Evolutionary conservation across 78 protist genomes (phyloP), one percentile per base, ranked within the genome.

Genomic region (Dictyostelium firmibasis): DNA sequence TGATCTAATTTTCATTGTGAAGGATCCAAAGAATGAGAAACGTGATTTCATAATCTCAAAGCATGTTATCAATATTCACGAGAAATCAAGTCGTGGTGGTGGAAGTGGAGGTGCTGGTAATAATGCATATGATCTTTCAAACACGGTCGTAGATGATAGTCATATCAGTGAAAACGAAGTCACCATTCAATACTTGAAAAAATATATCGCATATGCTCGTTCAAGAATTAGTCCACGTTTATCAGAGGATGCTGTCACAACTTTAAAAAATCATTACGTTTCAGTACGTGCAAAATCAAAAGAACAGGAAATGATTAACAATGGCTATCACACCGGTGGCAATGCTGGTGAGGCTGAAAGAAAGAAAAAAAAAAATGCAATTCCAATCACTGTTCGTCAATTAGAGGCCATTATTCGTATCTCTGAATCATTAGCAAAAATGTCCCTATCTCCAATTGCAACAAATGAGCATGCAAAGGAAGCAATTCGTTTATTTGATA

Each of bases 1-100:
- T 86, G 99, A 99, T 93, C 72, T 99, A 47, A 99, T 99, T 96
- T 99, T 99, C 96, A 78, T 99, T 60, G 98, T 99, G 27, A 82
- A 75, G 64, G 99, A 99, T 92, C 95, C 84, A 27, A 81, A 83
- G 35, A 60, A 97, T 57, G 96, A 16, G 11, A 98, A 86, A 67
- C 76, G 84, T 20, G 99, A 99, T 91, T 27, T 31, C 81, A 50
- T 9, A 20, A 91, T 88, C 23, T 95, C 86, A 18, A 44, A 10
- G 14, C 95, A 78, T 72, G 84, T 96, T 1, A 25, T 88, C 5
- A 60, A 77, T 29, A 41, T 91, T 18, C 97, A 92, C 10, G 47
- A 53, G 33, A 82, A 13, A n/a, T 27, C 50, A 13, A 14, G 76
- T n/a, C 25, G 36, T 4, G 29, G 47, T 83, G 29, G 35, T 67